phyloP scores from a whole-genome alignment of 768 basidiomycete species.

The Leccinum uliginosum region DNA sequence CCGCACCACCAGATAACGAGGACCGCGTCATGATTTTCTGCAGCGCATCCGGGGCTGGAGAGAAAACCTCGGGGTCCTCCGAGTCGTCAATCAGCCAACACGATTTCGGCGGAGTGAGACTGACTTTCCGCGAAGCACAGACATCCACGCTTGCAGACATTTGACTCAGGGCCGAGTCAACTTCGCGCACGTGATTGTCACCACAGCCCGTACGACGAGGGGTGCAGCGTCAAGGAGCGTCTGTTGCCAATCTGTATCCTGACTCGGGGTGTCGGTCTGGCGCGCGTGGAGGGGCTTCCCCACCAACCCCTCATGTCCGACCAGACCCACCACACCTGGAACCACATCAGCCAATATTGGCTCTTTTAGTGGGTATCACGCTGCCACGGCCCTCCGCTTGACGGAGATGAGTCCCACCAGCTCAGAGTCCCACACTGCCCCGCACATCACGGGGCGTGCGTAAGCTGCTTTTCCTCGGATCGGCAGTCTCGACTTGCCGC shows the following conservation, averaged over 20 bases:
- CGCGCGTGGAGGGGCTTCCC: too few species aligned
- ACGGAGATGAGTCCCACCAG: too few species aligned
- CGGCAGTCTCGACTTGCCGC: too few species aligned
- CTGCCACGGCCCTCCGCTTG: too few species aligned
- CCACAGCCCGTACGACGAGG: constrained; percentile 68
- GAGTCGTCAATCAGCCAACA: constrained; percentile 2
- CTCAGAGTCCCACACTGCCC: too few species aligned
- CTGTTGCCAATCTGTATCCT: constrained; percentile 33
- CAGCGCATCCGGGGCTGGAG: constrained; percentile 64
- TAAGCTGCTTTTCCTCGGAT: too few species aligned
- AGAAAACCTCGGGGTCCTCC: constrained; percentile 50
- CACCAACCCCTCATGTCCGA: too few species aligned
- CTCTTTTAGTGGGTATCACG: too few species aligned
- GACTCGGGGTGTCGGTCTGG: too few species aligned
- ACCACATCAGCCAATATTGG: too few species aligned
- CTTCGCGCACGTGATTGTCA: constrained; percentile 45
- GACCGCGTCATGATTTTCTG: constrained; percentile 78
- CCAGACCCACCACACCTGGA: too few species aligned
- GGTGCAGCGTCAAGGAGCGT: constrained; percentile 64
- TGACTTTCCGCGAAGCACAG: constrained; percentile 63
- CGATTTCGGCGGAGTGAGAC: constrained; percentile 15
- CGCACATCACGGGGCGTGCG: too few species aligned
- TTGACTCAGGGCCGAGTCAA: constrained; percentile 69
- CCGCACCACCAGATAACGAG: constrained; percentile 64
- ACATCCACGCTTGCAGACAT: constrained; percentile 83